Evolutionary conservation across 257 asterid genomes (phyloP).

Genomic region (Solanum tacnaense): DNA sequence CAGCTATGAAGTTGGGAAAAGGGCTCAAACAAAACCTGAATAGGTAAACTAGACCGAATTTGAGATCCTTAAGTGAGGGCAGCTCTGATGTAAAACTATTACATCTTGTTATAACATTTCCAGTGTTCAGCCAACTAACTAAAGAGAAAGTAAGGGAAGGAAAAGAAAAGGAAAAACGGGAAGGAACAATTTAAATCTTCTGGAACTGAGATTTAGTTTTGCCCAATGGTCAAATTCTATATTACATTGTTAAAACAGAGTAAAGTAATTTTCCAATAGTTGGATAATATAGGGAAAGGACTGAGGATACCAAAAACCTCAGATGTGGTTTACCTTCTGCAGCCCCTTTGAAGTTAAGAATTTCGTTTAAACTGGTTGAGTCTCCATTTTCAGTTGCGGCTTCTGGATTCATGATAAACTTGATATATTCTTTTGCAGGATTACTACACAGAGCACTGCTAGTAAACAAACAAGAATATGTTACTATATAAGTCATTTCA

Average conservation of each 20-base stretch:
- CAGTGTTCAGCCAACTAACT: not conserved
- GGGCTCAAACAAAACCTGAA: not conserved
- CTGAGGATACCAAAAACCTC: not conserved
- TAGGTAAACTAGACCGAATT: not conserved
- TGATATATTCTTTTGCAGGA: conserved; percentile 9
- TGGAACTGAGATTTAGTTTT: not conserved
- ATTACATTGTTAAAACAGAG: not conserved
- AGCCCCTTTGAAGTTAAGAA: conserved; percentile 28
- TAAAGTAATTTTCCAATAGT: not conserved
- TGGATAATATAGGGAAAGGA: not conserved
- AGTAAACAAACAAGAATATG: conserved; percentile 2
- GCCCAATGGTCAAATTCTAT: not conserved
- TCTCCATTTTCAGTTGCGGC: conserved; percentile 36
- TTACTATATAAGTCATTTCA: not conserved
- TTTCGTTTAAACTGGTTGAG: conserved; percentile 26
- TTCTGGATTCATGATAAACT: conserved; percentile 49
- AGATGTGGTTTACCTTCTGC: conserved; percentile 33
- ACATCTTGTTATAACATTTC: not conserved
- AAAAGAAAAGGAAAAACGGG: not conserved
- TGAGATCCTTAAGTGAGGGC: not conserved
- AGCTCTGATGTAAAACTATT: not conserved
- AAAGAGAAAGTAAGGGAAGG: not conserved
- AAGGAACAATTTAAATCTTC: not conserved
- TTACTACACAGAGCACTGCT: conserved; percentile 16
- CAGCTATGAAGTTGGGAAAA: not conserved